Evolutionary conservation across 805 yeast genomes (phyloP), one percentile per base, ranked within the genome.

Genomic region (Yamadazyma paraphyllophila): DNA sequence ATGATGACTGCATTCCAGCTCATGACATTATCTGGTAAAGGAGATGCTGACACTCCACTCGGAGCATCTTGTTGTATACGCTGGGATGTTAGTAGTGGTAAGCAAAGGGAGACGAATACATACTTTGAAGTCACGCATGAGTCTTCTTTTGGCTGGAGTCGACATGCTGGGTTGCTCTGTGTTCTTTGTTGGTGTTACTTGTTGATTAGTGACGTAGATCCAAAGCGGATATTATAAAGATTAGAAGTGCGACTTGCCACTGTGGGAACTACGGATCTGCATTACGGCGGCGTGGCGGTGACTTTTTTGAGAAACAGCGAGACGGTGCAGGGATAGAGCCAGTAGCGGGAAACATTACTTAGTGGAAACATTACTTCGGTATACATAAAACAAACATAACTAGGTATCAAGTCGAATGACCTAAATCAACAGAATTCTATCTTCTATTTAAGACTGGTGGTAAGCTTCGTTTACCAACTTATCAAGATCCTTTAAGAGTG

Each of bases 1-100:
- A 94, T 91, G 51, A 94, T 94, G 48, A 94, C 96, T 0, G 97
- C 99, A 65, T 94, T 94, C 68, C 99, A 94, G 31, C 88, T 80
- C 96, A 94, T 90, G 42, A 94, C 97, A 59, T 94, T 94, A 62
- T 94, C 98, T 4, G 98, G 90, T 43, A 92, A 77, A 4, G 99
- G 99, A 4, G 96, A 88, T 0, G 99, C 99, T 5, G 96, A 88
- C 9, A 94, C 96, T 12, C 99, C 99, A 27, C 96, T 94, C 17
- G 99, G 97, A 10, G 98, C 94, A 66, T 94, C 99, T 71, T 86
- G 94, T 67, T 94, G 97, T 85, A 94, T 91, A 57, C 98, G 84
- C 84, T 82, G 49, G 36, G 20, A 15, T 35, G 60, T 58, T 57
- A 60, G 57, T 47, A 42, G 7, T 29, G 7, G 27, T n/a, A 13